These are phyloP conservation scores for Borovskyia barvae DNA, from an alignment of 208 protist species.

Conservation along the genomic window DNA sequence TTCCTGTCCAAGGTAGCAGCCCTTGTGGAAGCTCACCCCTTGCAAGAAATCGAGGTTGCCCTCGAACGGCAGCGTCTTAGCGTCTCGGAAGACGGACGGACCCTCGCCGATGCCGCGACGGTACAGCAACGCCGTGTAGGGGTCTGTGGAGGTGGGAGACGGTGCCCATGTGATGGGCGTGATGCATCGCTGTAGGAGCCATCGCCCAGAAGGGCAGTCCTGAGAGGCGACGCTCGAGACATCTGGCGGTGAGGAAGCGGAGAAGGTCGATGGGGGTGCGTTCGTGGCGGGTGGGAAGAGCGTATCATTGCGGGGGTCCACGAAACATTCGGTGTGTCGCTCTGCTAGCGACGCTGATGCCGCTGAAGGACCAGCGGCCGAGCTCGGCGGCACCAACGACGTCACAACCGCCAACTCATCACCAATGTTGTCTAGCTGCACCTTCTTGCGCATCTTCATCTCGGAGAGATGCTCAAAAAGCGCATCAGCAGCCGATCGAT, in stretches of 20 bases:
- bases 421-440: conserved; percentile 55
- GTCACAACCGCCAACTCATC: conserved; percentile 53
- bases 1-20: conserved; percentile 97
- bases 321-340: conserved; percentile 46
- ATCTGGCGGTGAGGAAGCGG: not conserved
- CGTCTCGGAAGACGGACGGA: conserved; percentile 48
- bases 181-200: conserved; percentile 18
- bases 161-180: conserved; percentile 11
- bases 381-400: not conserved
- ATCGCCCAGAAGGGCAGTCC: too few species aligned
- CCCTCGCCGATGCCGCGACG: conserved; percentile 85
- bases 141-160: conserved; percentile 1
- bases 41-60: conserved; percentile 89
- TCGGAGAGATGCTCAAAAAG: conserved; percentile 68
- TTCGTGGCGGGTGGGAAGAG: conserved; percentile 19
- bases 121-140: conserved; percentile 56
- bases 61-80: conserved; percentile 90
- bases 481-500: conserved; percentile 24
- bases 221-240: not conserved
- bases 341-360: conserved; percentile 2
- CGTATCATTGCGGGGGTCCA: conserved; percentile 51
- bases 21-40: conserved; percentile 93
- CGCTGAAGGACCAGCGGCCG: not conserved
- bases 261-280: not conserved
- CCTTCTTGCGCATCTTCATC: conserved; percentile 79